Conservation (phyloP, 805 yeast species). For the Candida ulmi region DNA sequence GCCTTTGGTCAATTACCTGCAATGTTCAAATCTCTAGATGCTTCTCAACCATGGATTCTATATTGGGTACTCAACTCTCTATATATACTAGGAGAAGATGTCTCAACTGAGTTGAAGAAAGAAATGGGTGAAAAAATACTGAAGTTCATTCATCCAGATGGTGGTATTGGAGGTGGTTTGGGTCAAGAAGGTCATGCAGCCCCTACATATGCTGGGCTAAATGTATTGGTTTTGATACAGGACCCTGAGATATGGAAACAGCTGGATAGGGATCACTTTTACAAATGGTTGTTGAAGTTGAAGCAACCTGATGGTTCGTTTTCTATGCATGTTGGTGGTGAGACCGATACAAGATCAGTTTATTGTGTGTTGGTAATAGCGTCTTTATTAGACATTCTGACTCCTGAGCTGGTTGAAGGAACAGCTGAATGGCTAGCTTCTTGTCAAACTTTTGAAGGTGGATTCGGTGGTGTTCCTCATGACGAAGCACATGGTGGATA, state of each 20-base stretch:
- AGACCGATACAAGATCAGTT: conserved; percentile 76
- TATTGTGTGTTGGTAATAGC: conserved; percentile 83
- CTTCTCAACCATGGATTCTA: conserved; percentile 87
- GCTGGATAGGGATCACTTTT: conserved; percentile 42
- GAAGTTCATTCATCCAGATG: conserved; percentile 29
- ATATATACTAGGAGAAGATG: conserved; percentile 31
- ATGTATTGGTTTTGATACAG: conserved; percentile 51
- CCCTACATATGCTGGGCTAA: conserved; percentile 71
- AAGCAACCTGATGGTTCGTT: conserved; percentile 75
- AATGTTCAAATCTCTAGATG: conserved; percentile 50
- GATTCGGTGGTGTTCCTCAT: conserved; percentile 76
- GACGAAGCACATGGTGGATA: conserved; percentile 98
- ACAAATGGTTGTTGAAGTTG: conserved; percentile 58
- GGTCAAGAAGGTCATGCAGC: conserved; percentile 84
- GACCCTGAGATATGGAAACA: conserved; percentile 35
- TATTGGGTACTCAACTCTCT: conserved; percentile 75
- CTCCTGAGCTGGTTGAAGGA: conserved; percentile 51
- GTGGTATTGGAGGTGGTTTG: conserved; percentile 84
- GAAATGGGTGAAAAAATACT: conserved; percentile 27
- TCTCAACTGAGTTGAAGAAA: conserved; percentile 22
- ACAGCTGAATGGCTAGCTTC: conserved; percentile 52
- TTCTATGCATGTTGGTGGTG: conserved; percentile 71
- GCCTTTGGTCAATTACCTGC: conserved; percentile 18
- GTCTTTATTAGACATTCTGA: conserved; percentile 53
- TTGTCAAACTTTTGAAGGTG: conserved; percentile 95